These are phyloP conservation scores for barley (Hordeum vulgare) DNA, from an alignment of 176 grass and related monocot genomes.

Conservation along the genomic window DNA sequence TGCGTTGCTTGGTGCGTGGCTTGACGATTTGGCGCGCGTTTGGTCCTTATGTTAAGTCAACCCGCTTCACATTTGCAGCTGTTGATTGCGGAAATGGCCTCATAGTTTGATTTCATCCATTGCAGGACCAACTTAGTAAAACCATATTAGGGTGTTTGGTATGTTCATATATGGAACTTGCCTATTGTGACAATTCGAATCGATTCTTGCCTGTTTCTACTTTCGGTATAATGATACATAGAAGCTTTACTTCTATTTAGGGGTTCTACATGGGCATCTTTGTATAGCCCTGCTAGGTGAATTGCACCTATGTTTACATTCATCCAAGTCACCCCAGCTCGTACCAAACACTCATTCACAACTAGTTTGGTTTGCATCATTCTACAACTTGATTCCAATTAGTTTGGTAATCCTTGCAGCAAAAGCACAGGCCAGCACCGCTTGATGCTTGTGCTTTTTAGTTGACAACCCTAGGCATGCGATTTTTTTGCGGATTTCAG, in stretches of 20 bases:
- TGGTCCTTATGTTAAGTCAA: not conserved
- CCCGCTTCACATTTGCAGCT: not conserved
- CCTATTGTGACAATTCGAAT: constrained; percentile 3
- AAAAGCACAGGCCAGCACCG: no score
- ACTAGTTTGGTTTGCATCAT: no score
- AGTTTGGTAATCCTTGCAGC: no score
- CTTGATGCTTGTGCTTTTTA: no score
- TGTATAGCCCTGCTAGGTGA: no score
- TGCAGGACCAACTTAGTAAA: constrained; percentile 4
- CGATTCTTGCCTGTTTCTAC: not conserved
- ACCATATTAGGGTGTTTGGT: not conserved
- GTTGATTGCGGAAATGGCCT: not conserved
- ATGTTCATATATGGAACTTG: not conserved
- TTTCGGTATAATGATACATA: no score
- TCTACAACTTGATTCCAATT: no score
- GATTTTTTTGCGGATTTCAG: no score
- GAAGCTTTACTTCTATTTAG: not conserved
- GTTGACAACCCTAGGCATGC: no score
- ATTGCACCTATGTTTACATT: no score
- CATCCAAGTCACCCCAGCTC: no score
- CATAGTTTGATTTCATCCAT: not conserved
- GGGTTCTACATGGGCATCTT: not conserved
- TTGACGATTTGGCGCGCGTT: not conserved
- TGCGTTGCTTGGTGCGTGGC: not conserved
- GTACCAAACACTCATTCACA: no score